Evolutionary conservation across 1,284 basidiomycete genomes (phyloP).

Genomic region (Ustilago trichophora): DNA sequence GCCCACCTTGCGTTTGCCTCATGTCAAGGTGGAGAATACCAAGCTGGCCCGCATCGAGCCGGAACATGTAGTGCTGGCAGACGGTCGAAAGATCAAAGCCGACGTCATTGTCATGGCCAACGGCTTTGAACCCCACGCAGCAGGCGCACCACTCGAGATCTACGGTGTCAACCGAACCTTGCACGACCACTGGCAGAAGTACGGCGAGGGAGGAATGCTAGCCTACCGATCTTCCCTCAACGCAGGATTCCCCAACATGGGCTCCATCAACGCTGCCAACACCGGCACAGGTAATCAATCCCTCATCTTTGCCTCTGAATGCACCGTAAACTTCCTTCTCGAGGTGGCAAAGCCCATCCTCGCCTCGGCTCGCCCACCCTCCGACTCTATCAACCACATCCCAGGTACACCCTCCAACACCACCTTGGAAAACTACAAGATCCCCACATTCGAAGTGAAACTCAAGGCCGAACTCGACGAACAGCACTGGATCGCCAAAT

Average conservation of each 20-base stretch:
- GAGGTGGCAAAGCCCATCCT: constrained; percentile 52
- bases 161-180: constrained; percentile 45
- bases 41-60: constrained; percentile 56
- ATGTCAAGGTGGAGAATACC: constrained; percentile 51
- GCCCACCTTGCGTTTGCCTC: constrained; percentile 46
- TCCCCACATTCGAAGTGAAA: constrained; percentile 57
- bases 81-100: constrained; percentile 56
- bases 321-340: constrained; percentile 51
- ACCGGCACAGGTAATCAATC: constrained; percentile 61
- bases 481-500: constrained; percentile 59
- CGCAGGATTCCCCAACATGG: constrained; percentile 62
- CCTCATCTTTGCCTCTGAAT: constrained; percentile 59
- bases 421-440: constrained; percentile 4
- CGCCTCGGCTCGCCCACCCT: constrained; percentile 28
- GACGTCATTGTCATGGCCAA: constrained; percentile 65
- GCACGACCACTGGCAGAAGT: constrained; percentile 56
- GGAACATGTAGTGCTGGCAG: constrained; percentile 53
- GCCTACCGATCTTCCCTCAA: constrained; percentile 58
- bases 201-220: constrained; percentile 54
- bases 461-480: constrained; percentile 58
- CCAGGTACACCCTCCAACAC: constrained; percentile 31
- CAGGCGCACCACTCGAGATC: constrained; percentile 57
- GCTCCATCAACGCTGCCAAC: constrained; percentile 58
- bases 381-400: constrained; percentile 45
- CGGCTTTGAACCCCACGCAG: constrained; percentile 52